phyloP scores from a whole-genome alignment of 305 asterid genomes.

The Withania somnifera region DNA sequence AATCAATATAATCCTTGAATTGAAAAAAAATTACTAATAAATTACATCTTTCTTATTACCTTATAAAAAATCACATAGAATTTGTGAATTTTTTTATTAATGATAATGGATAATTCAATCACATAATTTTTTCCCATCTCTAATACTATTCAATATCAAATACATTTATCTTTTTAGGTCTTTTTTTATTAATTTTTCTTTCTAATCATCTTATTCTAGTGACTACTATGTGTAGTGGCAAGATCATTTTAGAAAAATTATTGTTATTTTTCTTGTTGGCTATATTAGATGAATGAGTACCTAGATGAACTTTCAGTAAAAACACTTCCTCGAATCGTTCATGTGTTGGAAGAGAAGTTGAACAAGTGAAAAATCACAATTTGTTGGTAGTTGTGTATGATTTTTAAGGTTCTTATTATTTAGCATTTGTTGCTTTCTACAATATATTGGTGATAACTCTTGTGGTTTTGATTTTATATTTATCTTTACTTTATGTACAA shows the following conservation, averaged over 20 bases:
- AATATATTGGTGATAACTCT: background rate
- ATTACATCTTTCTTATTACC: background rate
- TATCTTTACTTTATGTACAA: background rate
- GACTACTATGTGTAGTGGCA: background rate
- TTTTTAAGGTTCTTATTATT: conserved; percentile 39
- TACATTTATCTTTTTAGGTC: background rate
- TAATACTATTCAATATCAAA: background rate
- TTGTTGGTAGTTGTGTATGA: conserved; percentile 60
- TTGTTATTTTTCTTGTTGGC: conserved; percentile 7
- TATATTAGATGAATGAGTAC: conserved; percentile 61
- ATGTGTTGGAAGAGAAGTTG: conserved; percentile 72
- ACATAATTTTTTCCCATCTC: background rate
- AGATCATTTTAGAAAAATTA: background rate
- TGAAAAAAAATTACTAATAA: background rate
- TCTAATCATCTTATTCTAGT: background rate
- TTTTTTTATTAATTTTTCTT: background rate
- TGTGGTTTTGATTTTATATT: background rate
- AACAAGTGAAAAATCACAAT: conserved; percentile 48
- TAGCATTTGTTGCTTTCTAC: background rate
- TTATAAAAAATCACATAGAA: background rate
- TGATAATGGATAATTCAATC: background rate
- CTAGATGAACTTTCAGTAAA: conserved; percentile 74
- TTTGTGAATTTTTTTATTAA: background rate
- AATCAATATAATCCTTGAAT: background rate
- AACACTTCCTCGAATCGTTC: conserved; percentile 94